Conservation (phyloP, 73 alveolate species). For the Paramecium biaurelia region DNA sequence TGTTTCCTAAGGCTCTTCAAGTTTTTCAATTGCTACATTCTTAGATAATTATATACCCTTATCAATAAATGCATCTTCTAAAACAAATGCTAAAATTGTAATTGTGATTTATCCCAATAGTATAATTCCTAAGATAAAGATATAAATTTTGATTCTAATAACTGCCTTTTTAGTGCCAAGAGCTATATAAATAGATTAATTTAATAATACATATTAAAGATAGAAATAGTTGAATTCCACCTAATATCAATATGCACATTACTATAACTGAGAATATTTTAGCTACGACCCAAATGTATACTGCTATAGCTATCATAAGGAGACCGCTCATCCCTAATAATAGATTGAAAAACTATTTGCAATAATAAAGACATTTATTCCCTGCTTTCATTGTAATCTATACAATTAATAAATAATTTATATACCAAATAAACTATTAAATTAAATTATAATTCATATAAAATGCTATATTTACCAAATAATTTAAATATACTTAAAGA, state of each 20-base stretch:
- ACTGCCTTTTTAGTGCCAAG: neutral
- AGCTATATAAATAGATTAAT: neutral
- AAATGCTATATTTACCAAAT: neutral
- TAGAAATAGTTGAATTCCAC: neutral
- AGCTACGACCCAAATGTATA: slow-evolving; percentile 8
- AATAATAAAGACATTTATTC: neutral
- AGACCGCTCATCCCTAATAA: neutral
- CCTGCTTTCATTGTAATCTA: slow-evolving; percentile 19
- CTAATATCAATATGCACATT: neutral
- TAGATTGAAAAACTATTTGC: neutral
- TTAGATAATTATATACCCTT: neutral
- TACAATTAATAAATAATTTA: neutral
- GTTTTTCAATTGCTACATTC: neutral
- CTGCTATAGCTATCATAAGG: neutral
- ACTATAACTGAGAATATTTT: neutral
- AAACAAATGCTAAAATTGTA: slow-evolving; percentile 10
- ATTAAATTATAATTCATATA: neutral
- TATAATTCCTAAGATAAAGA: neutral
- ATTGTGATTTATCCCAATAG: neutral
- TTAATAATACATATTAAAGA: neutral
- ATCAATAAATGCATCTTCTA: neutral
- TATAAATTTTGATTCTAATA: neutral
- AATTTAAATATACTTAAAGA: neutral
- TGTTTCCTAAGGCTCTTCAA: neutral
- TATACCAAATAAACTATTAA: neutral